Conservation (phyloP, 2,329 filamentous ascomycete genomes). For the Davidsoniella virescens region DNA sequence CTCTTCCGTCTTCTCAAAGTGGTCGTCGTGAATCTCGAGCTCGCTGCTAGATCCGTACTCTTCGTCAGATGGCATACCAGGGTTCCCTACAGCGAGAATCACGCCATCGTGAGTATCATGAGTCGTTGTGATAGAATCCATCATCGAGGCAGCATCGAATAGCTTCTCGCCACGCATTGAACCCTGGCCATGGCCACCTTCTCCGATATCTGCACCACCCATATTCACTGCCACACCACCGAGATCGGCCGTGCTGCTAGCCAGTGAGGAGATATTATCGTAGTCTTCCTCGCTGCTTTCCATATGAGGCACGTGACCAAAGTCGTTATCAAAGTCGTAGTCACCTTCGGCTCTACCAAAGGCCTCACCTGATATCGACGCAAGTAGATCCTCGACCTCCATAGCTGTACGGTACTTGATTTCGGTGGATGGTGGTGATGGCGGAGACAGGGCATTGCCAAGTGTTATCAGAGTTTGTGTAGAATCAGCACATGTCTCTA, state of each 20-base stretch:
- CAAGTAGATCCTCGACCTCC: conserved; percentile 72
- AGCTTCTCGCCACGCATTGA: conserved; percentile 24
- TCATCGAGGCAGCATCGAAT: conserved; percentile 27
- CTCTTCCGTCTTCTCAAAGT: conserved; percentile 49
- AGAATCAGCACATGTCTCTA: conserved; percentile 94
- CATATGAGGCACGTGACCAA: conserved; percentile 36
- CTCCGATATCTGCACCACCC: neutral
- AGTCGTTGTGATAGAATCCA: conserved; percentile 8
- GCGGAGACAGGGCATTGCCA: conserved; percentile 65
- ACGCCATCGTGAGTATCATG: conserved; percentile 24
- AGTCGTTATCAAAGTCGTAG: conserved; percentile 48
- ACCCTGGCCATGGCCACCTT: neutral
- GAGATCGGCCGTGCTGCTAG: conserved; percentile 18
- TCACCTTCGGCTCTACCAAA: conserved; percentile 48
- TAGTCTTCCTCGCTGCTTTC: conserved; percentile 24
- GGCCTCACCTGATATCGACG: conserved; percentile 77
- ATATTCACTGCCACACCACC: conserved; percentile 17
- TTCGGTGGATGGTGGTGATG: conserved; percentile 64
- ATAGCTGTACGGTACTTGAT: conserved; percentile 79
- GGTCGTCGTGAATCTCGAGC: conserved; percentile 62
- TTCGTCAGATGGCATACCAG: neutral
- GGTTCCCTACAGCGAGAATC: conserved; percentile 17
- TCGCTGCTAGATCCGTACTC: conserved; percentile 33
- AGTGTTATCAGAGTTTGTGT: conserved; percentile 79
- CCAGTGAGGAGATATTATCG: conserved; percentile 8